These are phyloP conservation scores for Brasenia schreberi DNA, from an alignment of 164 flowering plant genomes.

Conservation along the genomic window DNA sequence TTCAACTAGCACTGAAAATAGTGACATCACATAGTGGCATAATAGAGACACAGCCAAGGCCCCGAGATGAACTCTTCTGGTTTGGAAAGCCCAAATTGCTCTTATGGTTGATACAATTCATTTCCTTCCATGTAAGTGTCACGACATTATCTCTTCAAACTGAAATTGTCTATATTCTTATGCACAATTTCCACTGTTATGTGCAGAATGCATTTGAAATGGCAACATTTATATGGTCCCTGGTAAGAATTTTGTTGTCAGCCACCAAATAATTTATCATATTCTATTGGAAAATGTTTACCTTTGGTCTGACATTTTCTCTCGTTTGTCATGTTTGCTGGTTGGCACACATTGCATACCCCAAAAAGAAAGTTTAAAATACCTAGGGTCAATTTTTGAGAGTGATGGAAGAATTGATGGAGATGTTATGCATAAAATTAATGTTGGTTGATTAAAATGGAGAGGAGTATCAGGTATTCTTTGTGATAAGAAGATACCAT, in stretches of 20 bases:
- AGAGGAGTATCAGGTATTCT: no score
- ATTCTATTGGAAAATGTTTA: no score
- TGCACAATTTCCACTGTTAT: background rate
- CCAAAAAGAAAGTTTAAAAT: no score
- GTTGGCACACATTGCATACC: no score
- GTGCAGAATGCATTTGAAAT: constrained; percentile 90
- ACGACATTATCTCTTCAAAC: background rate
- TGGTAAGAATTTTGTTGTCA: constrained; percentile 35
- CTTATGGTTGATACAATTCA: constrained; percentile 49
- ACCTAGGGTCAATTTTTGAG: no score
- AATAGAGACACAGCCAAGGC: constrained; percentile 30
- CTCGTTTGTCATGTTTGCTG: no score
- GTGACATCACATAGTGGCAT: constrained; percentile 22
- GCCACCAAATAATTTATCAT: background rate
- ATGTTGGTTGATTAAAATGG: no score
- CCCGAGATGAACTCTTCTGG: constrained; percentile 91
- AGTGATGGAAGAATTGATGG: no score
- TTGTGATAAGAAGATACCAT: no score
- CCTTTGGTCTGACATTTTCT: no score
- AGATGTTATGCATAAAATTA: no score
- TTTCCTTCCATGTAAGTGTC: constrained; percentile 60
- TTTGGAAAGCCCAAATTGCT: constrained; percentile 66
- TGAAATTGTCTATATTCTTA: background rate
- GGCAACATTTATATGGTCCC: constrained; percentile 81
- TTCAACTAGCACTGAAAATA: constrained; percentile 69